Evolutionary conservation across 2,329 filamentous ascomycete species (phyloP), one percentile per base, ranked within the genome.

Genomic region (Dothiorella sarmentorum): DNA sequence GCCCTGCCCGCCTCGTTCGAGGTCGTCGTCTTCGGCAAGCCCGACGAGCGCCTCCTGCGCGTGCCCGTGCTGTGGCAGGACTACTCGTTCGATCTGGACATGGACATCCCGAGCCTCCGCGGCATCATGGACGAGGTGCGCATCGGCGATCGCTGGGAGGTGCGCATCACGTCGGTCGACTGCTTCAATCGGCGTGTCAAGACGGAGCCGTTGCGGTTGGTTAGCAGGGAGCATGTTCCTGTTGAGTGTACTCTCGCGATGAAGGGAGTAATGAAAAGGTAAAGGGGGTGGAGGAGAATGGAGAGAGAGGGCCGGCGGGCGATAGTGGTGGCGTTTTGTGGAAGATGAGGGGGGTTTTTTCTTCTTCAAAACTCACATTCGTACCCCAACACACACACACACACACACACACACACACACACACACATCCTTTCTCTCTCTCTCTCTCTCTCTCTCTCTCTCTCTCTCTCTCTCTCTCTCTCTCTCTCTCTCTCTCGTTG

Each of bases 1-100:
- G 53, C 69, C 1, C 68, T 85, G 4, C 83, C 83, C 0, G 67
- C 76, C 15, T 77, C 74, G 0, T 79, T 82, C 61, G 68, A 60
- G 18, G 69, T 72, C 26, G 67, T 66, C 63, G 64, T 74, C 17
- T 52, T 24, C 45, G 4, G 4, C 13, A 2, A 10, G 3, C 10
- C 5, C 27, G 45, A 26, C 18, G 7, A 15, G n/a, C n/a, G n/a
- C 17, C 9, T 29, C 17, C 26, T 5, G 2, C 17, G 17, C 26
- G 26, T 58, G 13, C 18, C 26, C 27, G 33, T 43, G 7, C 35
- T 44, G 10, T 59, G 38, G 37, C 56, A 40, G 24, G 47, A 59
- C 20, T 45, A 20, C 18, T 43, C 33, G 11, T 42, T 53, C 35
- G 56, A 59, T 27, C 18, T 59, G 22, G 29, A 47, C 20, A 61